Evolutionary conservation across 495 filamentous ascomycete genomes (phyloP), one percentile per base, ranked within the genome.

Genomic region (Trichoderma parareesei): DNA sequence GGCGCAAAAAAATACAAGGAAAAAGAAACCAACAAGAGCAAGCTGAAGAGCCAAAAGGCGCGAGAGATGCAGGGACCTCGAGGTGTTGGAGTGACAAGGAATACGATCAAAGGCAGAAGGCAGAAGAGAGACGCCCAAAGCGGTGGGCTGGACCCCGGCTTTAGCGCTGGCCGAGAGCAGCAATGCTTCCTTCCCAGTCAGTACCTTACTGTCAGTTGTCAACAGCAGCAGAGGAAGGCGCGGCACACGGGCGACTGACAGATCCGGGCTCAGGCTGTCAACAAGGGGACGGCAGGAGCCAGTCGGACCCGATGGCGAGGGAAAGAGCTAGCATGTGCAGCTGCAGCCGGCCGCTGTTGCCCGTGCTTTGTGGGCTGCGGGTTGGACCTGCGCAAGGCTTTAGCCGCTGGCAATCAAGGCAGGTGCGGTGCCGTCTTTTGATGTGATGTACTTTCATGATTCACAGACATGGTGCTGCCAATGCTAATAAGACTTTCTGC

Each of bases 121-220:
- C 35, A 49, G 20, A n/a, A 49, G 18, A 49, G 20, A 49, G 9
- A 20, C 7, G n/a, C 46, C 4, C 46, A 49, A 57, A 37, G 53
- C 53, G 53, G 53, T 57, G 53, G 53, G 53, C 20, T 57, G 53
- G 27, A 57, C 53, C 53, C 53, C 53, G 53, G 53, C 53, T 35
- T 35, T 57, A 37, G 53, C 46, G 40, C 40, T 41, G 40, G 40
- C 11, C 40, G 6, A 7, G 6, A 7, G 11, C 40, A 41, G 40
- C 40, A 41, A 11, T 41, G 11, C 40, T 41, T 41, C 40, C 40
- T 41, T 41, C 40, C 40, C 11, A 41, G 6, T 41, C 40, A 41
- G 40, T 41, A 11, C 40, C 11, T 6, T 11, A 41, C 40, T 11
- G 40, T 41, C 40, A 41, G 40, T 27, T 27, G 43, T 46, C 43